A percentile compares a stretch with the other conserved stretches of the same genome.
These are phyloP conservation scores for Ophiostoma triangulosporum DNA, from an alignment of 2,329 filamentous ascomycete species.

Conservation along the genomic window DNA sequence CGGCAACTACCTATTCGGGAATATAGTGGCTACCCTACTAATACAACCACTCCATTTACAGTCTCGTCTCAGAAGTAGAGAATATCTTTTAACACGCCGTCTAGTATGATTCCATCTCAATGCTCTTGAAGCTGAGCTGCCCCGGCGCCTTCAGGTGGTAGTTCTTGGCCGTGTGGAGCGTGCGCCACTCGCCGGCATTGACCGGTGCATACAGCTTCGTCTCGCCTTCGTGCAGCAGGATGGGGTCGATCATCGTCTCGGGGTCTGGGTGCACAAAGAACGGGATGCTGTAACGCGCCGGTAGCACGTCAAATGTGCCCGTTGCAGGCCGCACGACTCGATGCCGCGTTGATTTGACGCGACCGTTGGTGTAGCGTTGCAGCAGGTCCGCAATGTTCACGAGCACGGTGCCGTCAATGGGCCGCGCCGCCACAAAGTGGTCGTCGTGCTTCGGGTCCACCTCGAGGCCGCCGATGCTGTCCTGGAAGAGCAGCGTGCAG, in stretches of 20 bases:
- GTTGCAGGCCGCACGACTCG: background rate
- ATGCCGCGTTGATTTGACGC: background rate
- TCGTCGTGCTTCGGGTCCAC: background rate
- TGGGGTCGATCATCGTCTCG: background rate
- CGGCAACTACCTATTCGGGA: too few relatives aligned
- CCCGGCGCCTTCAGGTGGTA: background rate
- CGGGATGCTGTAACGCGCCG: background rate
- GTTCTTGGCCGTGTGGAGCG: constrained; percentile 1
- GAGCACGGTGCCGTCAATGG: constrained; percentile 1
- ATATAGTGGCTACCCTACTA: too few relatives aligned
- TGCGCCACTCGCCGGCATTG: constrained; percentile 1
- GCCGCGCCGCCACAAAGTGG: background rate
- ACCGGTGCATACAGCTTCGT: background rate
- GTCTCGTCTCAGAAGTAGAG: background rate
- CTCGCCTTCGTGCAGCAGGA: background rate
- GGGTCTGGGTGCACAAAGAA: background rate
- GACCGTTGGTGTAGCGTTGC: constrained; percentile 4
- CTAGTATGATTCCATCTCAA: background rate
- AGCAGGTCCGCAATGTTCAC: constrained; percentile 5
- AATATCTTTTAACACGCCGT: background rate
- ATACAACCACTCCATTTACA: background rate
- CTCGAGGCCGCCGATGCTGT: background rate
- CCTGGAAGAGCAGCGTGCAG: constrained; percentile 1
- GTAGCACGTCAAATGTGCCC: background rate
- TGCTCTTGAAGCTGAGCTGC: constrained; percentile 1